Percentiles rank a stretch among this genome's conserved stretches.
Evolutionary conservation across 2,329 filamentous ascomycete species (phyloP).

Genomic region (Aspergillus sp.): DNA sequence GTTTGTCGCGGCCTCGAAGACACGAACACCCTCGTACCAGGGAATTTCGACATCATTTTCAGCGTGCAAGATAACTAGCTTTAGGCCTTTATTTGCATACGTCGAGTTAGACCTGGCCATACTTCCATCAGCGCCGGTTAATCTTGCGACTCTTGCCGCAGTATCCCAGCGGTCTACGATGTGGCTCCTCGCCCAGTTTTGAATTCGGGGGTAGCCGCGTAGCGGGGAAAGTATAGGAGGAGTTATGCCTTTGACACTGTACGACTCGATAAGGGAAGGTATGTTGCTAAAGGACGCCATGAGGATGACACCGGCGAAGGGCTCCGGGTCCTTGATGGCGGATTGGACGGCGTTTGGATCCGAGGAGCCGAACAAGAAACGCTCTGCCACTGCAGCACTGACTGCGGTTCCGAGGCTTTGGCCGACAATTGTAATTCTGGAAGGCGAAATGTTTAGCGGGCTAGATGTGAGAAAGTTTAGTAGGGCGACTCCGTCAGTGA

Average conservation of each 20-base stretch:
- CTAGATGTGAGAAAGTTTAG: slow-evolving; percentile 61
- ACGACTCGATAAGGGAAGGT: slow-evolving; percentile 70
- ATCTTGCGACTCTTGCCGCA: slow-evolving; percentile 57
- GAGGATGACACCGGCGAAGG: slow-evolving; percentile 78
- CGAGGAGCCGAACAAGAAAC: slow-evolving; percentile 55
- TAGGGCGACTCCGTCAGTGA: slow-evolving; percentile 72
- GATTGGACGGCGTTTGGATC: slow-evolving; percentile 38
- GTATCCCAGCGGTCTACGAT: slow-evolving; percentile 84
- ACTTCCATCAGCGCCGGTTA: slow-evolving; percentile 33
- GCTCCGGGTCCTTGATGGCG: slow-evolving; percentile 47
- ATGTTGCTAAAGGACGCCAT: slow-evolving; percentile 78
- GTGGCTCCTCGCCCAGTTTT: slow-evolving; percentile 59
- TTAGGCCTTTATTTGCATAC: slow-evolving; percentile 54
- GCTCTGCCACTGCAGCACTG: slow-evolving; percentile 69
- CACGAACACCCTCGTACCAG: slow-evolving; percentile 51
- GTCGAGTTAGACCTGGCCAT: slow-evolving; percentile 50
- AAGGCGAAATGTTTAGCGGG: slow-evolving; percentile 66
- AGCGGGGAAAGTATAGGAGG: slow-evolving; percentile 75
- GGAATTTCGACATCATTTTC: slow-evolving; percentile 80
- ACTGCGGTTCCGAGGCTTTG: slow-evolving; percentile 90
- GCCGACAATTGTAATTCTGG: slow-evolving; percentile 76
- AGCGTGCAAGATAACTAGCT: slow-evolving; percentile 75
- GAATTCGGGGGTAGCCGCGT: slow-evolving; percentile 62
- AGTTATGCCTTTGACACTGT: slow-evolving; percentile 74
- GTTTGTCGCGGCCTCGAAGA: slow-evolving; percentile 41